A percentile compares a stretch with the other conserved stretches of the same genome.
Evolutionary conservation across 2,329 filamentous ascomycete genomes (phyloP).

Genomic region (Exophiala sp.): DNA sequence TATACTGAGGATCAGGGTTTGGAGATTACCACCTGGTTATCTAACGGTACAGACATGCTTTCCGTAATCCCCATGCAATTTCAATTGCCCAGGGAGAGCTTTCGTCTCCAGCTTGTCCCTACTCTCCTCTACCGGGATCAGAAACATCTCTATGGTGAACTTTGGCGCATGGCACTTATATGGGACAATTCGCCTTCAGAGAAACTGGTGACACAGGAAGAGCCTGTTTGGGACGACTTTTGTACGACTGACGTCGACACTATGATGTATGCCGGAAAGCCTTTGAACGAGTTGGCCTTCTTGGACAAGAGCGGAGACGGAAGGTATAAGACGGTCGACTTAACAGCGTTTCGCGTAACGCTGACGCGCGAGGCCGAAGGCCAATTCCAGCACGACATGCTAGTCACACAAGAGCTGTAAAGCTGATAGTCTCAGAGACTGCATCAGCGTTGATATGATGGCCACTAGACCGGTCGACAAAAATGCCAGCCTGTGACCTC

Average conservation of each 20-base stretch:
- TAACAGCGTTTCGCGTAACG: slow-evolving; percentile 33
- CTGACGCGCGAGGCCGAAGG: neutral
- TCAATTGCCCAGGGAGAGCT: neutral
- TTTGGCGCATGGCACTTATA: neutral
- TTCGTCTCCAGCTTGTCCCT: slow-evolving; percentile 21
- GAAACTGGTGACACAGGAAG: neutral
- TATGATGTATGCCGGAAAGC: slow-evolving; percentile 33
- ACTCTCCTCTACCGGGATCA: slow-evolving; percentile 21
- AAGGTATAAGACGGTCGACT: slow-evolving; percentile 29
- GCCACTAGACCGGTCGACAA: too few relatives aligned
- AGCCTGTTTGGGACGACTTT: slow-evolving; percentile 33
- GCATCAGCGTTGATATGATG: too few relatives aligned
- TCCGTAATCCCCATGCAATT: neutral
- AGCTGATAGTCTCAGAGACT: neutral
- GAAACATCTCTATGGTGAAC: slow-evolving; percentile 17
- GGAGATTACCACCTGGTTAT: slow-evolving; percentile 17
- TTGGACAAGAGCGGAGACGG: slow-evolving; percentile 29
- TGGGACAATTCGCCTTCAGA: neutral
- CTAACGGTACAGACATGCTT: slow-evolving; percentile 24
- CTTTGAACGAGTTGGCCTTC: slow-evolving; percentile 37
- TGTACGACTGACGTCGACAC: slow-evolving; percentile 35
- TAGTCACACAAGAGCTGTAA: slow-evolving; percentile 5
- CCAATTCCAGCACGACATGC: neutral
- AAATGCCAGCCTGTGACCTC: too few relatives aligned
- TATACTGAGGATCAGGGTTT: slow-evolving; percentile 25